Evolutionary conservation across 352 stramenopile species (phyloP), one percentile per base, ranked within the genome.

Genomic region (Phytopythium montanum): DNA sequence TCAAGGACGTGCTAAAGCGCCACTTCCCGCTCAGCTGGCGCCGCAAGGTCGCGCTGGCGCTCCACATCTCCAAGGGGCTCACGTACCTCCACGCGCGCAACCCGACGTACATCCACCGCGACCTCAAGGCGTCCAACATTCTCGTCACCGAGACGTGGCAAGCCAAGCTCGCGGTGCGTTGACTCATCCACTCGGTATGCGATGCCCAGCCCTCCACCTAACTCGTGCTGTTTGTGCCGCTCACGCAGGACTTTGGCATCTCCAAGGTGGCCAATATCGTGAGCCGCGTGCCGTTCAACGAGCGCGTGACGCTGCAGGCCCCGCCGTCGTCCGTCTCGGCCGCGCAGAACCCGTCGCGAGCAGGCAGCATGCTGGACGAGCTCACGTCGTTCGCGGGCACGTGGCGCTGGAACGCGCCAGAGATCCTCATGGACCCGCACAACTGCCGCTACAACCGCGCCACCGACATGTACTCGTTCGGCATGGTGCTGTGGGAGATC

Each of bases 401-500:
- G 14, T 89, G 79, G 79, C 76, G 79, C 19, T 89, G 79, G 79
- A 89, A 89, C 56, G 73, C 79, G 19, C 79, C 79, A 1, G 79
- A 89, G 57, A 76, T 89, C n/a, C 60, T 89, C 19, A 68, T 74
- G 21, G 79, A 89, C 42, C 75, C 79, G 34, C 78, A 80, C 64
- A 86, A 86, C 31, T 87, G 76, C 59, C 69, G 75, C 21, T 89
- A 87, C 60, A 86, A 68, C 28, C 73, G 76, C 19, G 72, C 70
- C 12, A 89, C 76, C 5, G 79, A 89, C 61, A 87, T 89, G 75
- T 89, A 89, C 59, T 85, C 73, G 34, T 89, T 89, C 39, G 79
- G 79, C 29, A 89, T 89, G 76, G 76, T 87, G 44, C 56, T 89
- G 14, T 89, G 79, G 79, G 79, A 89, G 72, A 87, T 89, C 42